Conservation (phyloP, 257 asterid genomes). For the Phtheirospermum japonicum region DNA sequence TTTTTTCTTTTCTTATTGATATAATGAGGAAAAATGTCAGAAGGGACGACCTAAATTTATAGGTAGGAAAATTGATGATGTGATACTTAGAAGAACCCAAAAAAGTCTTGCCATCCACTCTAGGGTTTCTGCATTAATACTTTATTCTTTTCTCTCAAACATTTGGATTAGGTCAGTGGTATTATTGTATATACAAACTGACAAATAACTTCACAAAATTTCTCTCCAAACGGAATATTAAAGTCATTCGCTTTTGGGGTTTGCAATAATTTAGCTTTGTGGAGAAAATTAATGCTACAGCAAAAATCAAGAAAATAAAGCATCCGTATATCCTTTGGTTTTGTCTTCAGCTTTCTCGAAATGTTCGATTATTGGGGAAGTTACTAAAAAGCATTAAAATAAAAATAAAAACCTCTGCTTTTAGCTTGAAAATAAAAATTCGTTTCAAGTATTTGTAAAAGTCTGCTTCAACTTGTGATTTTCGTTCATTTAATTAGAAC, state of each 20-base stretch:
- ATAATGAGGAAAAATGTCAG: not conserved
- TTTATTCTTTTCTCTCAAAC: not conserved
- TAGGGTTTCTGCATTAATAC: slow-evolving; percentile 49
- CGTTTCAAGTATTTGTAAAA: too few relatives aligned
- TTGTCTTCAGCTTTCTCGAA: too few relatives aligned
- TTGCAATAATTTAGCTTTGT: slow-evolving; percentile 33
- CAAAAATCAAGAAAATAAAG: slow-evolving; percentile 32
- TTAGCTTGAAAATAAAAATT: too few relatives aligned
- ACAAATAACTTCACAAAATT: too few relatives aligned
- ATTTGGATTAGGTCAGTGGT: slow-evolving; percentile 63
- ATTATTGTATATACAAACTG: too few relatives aligned
- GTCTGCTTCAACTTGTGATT: too few relatives aligned
- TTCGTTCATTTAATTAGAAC: too few relatives aligned
- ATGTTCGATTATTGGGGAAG: too few relatives aligned
- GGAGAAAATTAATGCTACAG: slow-evolving; percentile 36
- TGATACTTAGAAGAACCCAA: slow-evolving; percentile 24
- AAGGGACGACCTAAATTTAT: slow-evolving; percentile 64
- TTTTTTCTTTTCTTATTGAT: too few relatives aligned
- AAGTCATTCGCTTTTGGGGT: slow-evolving; percentile 35
- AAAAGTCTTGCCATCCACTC: not conserved
- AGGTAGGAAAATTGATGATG: slow-evolving; percentile 56
- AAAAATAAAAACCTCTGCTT: too few relatives aligned
- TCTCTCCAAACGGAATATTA: too few relatives aligned
- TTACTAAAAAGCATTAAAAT: too few relatives aligned
- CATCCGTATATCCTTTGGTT: slow-evolving; percentile 37